Evolutionary conservation across 768 basidiomycete species (phyloP), one percentile per base, ranked within the genome.

Genomic region (Megacollybia marginata): DNA sequence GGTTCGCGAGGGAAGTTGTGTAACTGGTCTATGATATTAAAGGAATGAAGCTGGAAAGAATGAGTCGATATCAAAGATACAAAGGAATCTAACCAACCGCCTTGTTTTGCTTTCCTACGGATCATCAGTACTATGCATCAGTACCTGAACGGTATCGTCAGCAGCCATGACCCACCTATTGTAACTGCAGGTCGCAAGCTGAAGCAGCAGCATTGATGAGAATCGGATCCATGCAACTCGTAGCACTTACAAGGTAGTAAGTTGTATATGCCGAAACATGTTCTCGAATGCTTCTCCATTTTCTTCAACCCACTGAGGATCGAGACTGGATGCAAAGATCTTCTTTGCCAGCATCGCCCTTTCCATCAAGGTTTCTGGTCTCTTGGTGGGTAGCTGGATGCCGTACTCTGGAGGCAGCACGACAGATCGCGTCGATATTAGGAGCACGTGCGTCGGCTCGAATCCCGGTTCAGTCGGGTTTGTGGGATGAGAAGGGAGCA

Each of bases 1-100:
- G 60, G 55, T 20, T 66, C 61, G 15, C 44, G 46, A 8, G 69
- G 62, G 13, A 71, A 49, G 31, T 60, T 59, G 12, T 56, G 34
- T 20, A 68, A 59, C 31, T 46, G 40, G 19, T 38, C 23, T 28
- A 42, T 34, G 44, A 34, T 18, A 33, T 61, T 52, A 59, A 53
- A 55, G 20, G 13, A 31, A 11, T 33, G 42, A 16, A 9, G n/a
- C 19, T 19, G 36, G 18, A 42, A 36, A 42, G 12, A 35, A 20
- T 19, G 20, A 1, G 5, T 42, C n/a, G 20, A 43, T 52, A 28
- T 28, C 23, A 6, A 3, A 28, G 23, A 6, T 28, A 6, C 2
- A 6, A 28, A 28, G 23, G 23, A 28, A 6, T 28, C 4, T 6
- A 28, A 28, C 23, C 46, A 18, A 56, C 57, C 47, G 57, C 55